Base-by-base conservation (phyloP, 116 monocot genomes). In the Papilionanthe hybrid region DNA sequence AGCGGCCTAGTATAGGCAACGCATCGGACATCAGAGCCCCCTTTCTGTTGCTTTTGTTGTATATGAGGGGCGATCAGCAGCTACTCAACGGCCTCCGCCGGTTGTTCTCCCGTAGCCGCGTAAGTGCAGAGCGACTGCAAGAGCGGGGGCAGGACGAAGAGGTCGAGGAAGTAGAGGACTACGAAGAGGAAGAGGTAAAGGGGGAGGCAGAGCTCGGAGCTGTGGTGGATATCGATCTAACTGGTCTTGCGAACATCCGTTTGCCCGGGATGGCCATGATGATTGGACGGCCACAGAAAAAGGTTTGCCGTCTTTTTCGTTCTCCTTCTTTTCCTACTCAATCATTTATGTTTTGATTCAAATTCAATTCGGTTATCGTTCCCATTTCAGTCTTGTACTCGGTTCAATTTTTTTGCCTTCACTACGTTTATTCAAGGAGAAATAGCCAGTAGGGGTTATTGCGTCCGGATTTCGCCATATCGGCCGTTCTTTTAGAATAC, bases 331-430 rank as follows among this genome's bases (percentile, higher is more conserved):
- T 37, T 17, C 18, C 41, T 37, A 37, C 5, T 37, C 23, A 7
- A 69, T 69, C 32, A 69, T 37, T 69, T 41, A 37, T 32, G 71
- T 73, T 73, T n/a, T 73, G 72, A 73, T 73, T 15, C 44, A 43
- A 1, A 73, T 73, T 11, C 9, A 73, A 5, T 23, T 42, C 18
- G 44, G 19, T 17, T 44, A 13, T 43, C 19, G n/a, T n/a, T 73
- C 73, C 19, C n/a, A 29, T 41, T 71, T 41, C 41, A 0, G 0
- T 71, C 6, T 18, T 18, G 71, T 41, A 15, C 32, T 29, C 18
- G 71, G 11, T 41, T 29, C 41, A 1, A 41, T 41, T 71, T 37
- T 41, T 12, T 41, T 71, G 5, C 53, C 15, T 17, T 53, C 53
- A 17, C 53, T 37, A 37, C 37, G 17, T 13, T 15, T 53, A 53